Evolutionary conservation across 2,329 filamentous ascomycete species (phyloP).

Genomic region (Graphiopsis chlorocephala): DNA sequence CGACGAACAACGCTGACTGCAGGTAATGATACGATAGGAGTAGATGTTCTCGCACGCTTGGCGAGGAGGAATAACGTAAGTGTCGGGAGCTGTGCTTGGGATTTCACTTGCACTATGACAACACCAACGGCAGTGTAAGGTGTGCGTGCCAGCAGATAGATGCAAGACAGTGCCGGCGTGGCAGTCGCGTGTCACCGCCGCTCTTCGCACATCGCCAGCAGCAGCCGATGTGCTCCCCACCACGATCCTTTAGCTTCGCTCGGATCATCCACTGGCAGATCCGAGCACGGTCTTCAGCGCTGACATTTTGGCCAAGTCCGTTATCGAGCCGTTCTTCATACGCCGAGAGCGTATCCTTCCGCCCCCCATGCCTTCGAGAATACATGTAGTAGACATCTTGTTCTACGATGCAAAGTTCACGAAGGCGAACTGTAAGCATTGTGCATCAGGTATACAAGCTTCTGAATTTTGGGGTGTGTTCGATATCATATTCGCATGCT

Average conservation of each 20-base stretch:
- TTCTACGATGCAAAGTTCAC: neutral
- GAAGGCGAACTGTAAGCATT: neutral
- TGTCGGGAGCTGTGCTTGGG: neutral
- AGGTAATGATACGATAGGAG: neutral
- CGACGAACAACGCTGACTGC: neutral
- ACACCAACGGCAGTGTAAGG: no score
- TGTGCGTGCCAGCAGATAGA: neutral
- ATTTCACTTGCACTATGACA: neutral
- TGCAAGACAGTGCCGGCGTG: constrained; percentile 10
- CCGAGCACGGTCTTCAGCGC: neutral
- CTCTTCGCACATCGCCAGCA: neutral
- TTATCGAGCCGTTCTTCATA: neutral
- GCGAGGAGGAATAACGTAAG: neutral
- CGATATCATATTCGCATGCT: neutral
- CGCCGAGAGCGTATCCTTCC: neutral
- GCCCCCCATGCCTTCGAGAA: neutral
- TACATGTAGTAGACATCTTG: neutral
- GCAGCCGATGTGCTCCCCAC: constrained; percentile 10
- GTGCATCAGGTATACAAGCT: neutral
- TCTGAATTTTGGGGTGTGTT: neutral
- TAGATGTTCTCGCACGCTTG: neutral
- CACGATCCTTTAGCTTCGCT: constrained; percentile 1
- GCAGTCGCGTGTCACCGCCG: constrained; percentile 14
- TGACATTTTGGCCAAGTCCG: constrained; percentile 1
- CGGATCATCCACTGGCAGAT: neutral